A percentile compares a stretch with the other conserved stretches of the same genome.
phyloP scores from a whole-genome alignment of 2,329 filamentous ascomycete species.

The Fusarium solani-melongenae region DNA sequence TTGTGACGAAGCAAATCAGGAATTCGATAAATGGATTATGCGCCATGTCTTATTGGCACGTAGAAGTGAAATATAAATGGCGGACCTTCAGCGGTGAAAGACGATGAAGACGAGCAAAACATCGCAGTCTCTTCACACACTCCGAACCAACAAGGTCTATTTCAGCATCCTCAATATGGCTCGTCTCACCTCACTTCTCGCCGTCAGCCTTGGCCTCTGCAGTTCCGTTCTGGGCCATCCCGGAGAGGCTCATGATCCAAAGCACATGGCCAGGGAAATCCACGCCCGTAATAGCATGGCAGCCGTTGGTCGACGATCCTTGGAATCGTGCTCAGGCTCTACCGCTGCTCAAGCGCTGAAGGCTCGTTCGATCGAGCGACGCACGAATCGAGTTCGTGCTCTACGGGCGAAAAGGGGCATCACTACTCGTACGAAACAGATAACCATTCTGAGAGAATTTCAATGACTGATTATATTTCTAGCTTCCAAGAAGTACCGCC shows the following conservation, averaged over 20 bases:
- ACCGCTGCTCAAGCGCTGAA: not conserved
- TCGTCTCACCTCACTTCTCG: not conserved
- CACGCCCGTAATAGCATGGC: not conserved
- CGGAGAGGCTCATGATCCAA: not conserved
- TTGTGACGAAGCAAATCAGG: not conserved
- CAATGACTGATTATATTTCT: not conserved
- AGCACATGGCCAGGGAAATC: not conserved
- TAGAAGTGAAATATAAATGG: not conserved
- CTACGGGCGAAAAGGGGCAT: not conserved
- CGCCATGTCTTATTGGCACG: not conserved
- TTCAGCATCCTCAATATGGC: not conserved
- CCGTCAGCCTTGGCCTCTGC: not conserved
- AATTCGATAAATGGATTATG: not conserved
- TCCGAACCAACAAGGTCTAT: not conserved
- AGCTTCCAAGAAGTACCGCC: conserved; percentile 20
- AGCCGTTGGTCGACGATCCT: not conserved
- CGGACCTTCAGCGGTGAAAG: not conserved
- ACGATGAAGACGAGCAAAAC: not conserved
- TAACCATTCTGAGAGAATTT: not conserved
- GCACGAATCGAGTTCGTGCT: not conserved
- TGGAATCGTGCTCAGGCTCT: not conserved
- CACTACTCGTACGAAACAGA: not conserved
- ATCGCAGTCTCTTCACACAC: not conserved
- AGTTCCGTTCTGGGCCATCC: not conserved
- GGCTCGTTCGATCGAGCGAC: not conserved